Percentiles rank a stretch among this genome's conserved stretches.
phyloP scores from a whole-genome alignment of 2,329 filamentous ascomycete species.

The Pseudocercospora eumusae region DNA sequence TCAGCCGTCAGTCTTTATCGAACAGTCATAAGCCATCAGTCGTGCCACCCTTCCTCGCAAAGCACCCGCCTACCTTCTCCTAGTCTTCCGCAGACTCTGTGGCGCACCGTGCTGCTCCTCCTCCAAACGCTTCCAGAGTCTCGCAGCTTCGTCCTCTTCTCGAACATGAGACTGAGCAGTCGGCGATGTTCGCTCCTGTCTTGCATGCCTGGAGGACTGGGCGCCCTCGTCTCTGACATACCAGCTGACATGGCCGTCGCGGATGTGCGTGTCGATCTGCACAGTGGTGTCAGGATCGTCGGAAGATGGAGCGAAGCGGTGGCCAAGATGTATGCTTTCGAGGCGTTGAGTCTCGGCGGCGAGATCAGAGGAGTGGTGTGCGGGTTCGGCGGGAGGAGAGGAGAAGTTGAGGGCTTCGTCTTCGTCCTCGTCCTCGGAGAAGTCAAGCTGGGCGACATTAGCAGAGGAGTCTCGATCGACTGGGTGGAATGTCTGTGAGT shows the following conservation, averaged over 20 bases:
- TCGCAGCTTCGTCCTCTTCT: background rate
- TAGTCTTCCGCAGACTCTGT: background rate
- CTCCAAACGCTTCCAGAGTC: background rate
- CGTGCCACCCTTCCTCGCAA: background rate
- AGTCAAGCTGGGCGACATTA: background rate
- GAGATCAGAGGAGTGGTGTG: background rate
- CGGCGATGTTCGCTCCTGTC: background rate
- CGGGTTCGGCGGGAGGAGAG: background rate
- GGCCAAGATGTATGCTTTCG: background rate
- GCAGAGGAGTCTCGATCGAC: background rate
- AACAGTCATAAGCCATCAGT: background rate
- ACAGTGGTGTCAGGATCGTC: background rate
- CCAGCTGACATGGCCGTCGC: background rate
- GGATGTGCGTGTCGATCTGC: conserved; percentile 7
- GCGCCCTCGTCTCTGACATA: background rate
- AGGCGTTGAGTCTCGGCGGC: background rate
- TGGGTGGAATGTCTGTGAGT: background rate
- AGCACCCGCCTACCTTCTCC: background rate
- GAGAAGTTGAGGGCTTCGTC: conserved; percentile 2
- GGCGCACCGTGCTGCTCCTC: background rate
- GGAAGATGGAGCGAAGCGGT: background rate
- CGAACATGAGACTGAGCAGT: background rate
- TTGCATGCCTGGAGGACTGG: background rate
- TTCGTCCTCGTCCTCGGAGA: background rate
- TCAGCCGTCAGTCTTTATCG: background rate